phyloP scores from a whole-genome alignment of 768 basidiomycete genomes.

The Dictyophora rubrovolvata region DNA sequence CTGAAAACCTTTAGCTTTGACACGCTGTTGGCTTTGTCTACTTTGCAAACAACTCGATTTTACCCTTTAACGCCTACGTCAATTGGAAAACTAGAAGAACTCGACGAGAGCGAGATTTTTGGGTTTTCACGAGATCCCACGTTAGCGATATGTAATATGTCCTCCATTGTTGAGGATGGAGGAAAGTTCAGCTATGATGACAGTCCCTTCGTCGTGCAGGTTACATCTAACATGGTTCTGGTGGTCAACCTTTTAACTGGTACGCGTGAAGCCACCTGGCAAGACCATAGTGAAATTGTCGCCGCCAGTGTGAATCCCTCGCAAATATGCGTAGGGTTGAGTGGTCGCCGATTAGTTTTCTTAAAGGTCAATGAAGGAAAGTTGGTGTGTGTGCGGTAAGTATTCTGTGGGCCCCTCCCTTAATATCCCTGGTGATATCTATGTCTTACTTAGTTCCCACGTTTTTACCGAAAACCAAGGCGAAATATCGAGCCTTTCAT shows the following conservation, averaged over 20 bases:
- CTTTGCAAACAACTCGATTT: conserved; percentile 10
- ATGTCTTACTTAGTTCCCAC: neutral
- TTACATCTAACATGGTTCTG: conserved; percentile 47
- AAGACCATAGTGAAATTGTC: conserved; percentile 38
- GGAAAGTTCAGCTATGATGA: conserved; percentile 12
- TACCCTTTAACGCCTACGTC: conserved; percentile 8
- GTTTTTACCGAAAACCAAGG: conserved; percentile 1
- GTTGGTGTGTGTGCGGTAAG: conserved; percentile 4
- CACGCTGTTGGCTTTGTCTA: conserved; percentile 11
- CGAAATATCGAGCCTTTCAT: conserved; percentile 67
- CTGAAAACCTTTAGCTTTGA: conserved; percentile 32
- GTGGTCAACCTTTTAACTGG: conserved; percentile 39
- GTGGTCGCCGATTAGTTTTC: conserved; percentile 39
- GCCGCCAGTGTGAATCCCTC: conserved; percentile 60
- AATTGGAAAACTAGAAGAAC: conserved; percentile 12
- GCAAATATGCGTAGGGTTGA: conserved; percentile 54
- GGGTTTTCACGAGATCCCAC: conserved; percentile 28
- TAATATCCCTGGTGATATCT: conserved; percentile 9
- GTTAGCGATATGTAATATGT: conserved; percentile 52
- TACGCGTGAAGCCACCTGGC: conserved; percentile 27
- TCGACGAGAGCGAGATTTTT: conserved; percentile 6
- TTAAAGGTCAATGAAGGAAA: conserved; percentile 36
- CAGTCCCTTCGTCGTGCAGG: conserved; percentile 50
- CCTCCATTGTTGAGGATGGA: neutral
- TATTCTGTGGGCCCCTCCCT: conserved; percentile 22